phyloP scores from a whole-genome alignment of 2,329 filamentous ascomycete genomes.

The Cladosporium velox region DNA sequence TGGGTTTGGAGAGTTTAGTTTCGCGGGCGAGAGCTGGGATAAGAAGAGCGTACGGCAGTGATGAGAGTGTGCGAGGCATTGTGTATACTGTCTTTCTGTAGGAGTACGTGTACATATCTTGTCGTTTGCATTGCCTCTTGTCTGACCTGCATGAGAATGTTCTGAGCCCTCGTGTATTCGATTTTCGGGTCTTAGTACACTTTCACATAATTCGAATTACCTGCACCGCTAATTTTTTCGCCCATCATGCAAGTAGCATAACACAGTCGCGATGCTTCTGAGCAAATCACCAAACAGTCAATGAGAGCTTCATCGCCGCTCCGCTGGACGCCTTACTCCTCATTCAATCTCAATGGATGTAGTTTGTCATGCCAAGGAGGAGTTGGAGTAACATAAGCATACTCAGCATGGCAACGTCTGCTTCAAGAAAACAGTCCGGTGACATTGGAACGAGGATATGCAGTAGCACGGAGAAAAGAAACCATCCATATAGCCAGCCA shows the following conservation, averaged over 20 bases:
- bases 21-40: background rate
- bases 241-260: background rate
- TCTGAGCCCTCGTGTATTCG: background rate
- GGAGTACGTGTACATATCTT: background rate
- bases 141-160: background rate
- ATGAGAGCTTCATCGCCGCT: background rate
- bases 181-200: background rate
- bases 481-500: slow-evolving; percentile 1
- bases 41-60: background rate
- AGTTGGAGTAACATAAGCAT: background rate
- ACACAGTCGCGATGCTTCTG: background rate
- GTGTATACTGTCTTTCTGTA: background rate
- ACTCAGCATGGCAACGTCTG: background rate
- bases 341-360: background rate
- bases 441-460: background rate
- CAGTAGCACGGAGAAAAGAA: background rate
- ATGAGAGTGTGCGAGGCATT: background rate
- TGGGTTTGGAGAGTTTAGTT: background rate
- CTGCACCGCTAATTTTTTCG: background rate
- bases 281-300: background rate
- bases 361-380: background rate
- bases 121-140: background rate
- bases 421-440: background rate
- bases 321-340: background rate
- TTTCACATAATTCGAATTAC: background rate